These are phyloP conservation scores for Allomyces macrogynus DNA, from an alignment of 192 early-diverging fungal genomes.

Conservation along the genomic window DNA sequence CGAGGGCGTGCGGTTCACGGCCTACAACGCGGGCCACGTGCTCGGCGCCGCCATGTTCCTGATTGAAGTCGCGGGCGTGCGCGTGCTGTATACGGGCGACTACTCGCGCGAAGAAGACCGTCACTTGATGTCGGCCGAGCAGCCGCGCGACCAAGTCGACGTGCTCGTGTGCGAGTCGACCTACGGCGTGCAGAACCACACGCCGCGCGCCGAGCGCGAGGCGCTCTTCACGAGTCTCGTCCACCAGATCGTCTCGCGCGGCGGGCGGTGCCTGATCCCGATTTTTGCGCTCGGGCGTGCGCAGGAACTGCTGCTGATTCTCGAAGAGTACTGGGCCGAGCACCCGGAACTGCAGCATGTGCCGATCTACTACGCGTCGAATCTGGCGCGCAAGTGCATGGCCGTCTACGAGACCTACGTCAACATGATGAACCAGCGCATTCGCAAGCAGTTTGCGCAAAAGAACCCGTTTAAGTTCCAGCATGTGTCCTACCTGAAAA, in stretches of 20 bases:
- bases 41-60: constrained; percentile 96
- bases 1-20: constrained; percentile 82
- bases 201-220: constrained; percentile 84
- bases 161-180: constrained; percentile 92
- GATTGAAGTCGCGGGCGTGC: constrained; percentile 72
- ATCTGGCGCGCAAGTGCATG: constrained; percentile 93
- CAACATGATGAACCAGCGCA: constrained; percentile 93
- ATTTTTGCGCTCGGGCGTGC: constrained; percentile 94
- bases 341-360: constrained; percentile 72
- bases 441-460: constrained; percentile 59
- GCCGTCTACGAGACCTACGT: constrained; percentile 91
- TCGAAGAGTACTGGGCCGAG: constrained; percentile 92
- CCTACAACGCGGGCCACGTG: constrained; percentile 95
- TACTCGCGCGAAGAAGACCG: constrained; percentile 98
- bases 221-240: constrained; percentile 64
- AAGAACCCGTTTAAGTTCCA: constrained; percentile 93
- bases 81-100: constrained; percentile 90
- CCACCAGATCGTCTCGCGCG: constrained; percentile 59
- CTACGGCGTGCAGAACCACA: constrained; percentile 89
- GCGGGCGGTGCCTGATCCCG: constrained; percentile 85
- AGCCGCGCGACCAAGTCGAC: constrained; percentile 61
- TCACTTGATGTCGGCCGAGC: constrained; percentile 90
- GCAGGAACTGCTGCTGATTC: constrained; percentile 85
- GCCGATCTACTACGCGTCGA: constrained; percentile 87
- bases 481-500: constrained; percentile 75